phyloP scores from a whole-genome alignment of 2,329 filamentous ascomycete species.

The Coniochaeta sp. region DNA sequence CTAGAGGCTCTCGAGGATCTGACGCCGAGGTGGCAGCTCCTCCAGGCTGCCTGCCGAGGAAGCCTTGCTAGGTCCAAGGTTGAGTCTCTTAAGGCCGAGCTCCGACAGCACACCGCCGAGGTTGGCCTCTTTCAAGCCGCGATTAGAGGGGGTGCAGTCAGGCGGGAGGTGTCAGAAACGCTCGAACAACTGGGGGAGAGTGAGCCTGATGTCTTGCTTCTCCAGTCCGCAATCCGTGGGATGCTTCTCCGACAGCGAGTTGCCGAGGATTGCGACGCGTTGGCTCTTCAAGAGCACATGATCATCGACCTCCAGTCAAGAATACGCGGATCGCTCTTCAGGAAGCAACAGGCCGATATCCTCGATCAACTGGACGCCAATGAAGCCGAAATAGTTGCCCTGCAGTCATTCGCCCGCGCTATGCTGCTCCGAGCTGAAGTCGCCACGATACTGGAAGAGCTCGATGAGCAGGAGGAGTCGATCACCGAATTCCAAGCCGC shows the following conservation, averaged over 20 bases:
- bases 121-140: conserved; percentile 42
- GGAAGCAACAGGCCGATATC: conserved; percentile 53
- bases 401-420: conserved; percentile 73
- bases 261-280: conserved; percentile 39
- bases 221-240: conserved; percentile 56
- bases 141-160: conserved; percentile 46
- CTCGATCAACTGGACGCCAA: conserved; percentile 65
- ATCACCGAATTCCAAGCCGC: conserved; percentile 69
- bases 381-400: conserved; percentile 55
- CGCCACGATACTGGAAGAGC: conserved; percentile 64
- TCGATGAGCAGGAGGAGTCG: conserved; percentile 76
- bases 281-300: conserved; percentile 49
- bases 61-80: conserved; percentile 37
- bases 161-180: conserved; percentile 40
- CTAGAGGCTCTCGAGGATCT: conserved; percentile 43
- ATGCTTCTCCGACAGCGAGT: conserved; percentile 50
- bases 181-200: conserved; percentile 39
- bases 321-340: conserved; percentile 57
- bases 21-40: conserved; percentile 39
- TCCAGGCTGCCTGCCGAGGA: conserved; percentile 42
- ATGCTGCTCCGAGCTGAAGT: conserved; percentile 71
- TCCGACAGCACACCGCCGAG: conserved; percentile 33
- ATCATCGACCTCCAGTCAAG: conserved; percentile 60
- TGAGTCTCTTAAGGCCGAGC: conserved; percentile 37
- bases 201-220: conserved; percentile 35